These are phyloP conservation scores for Nitzschia sp. DNA, from an alignment of 108 stramenopile genomes.

Conservation along the genomic window DNA sequence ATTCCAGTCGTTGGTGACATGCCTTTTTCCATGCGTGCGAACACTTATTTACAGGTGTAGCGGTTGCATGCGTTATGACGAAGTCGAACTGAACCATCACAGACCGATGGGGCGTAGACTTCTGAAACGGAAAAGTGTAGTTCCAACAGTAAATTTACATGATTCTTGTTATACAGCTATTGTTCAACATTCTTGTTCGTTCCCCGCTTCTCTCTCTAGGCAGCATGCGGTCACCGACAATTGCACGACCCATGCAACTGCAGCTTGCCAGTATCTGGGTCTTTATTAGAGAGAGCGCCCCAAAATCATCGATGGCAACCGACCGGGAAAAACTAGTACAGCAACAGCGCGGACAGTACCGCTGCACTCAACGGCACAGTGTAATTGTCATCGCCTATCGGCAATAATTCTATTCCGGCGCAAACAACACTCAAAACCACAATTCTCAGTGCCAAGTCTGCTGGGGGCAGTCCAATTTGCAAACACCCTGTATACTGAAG, in stretches of 20 bases:
- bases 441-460: conserved; percentile 42
- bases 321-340: too few species aligned
- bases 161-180: too few species aligned
- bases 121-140: conserved; percentile 26
- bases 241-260: too few species aligned
- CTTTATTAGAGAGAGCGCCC: too few species aligned
- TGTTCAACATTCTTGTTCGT: too few species aligned
- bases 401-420: conserved; percentile 69
- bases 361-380: conserved; percentile 74
- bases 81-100: conserved; percentile 44
- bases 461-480: conserved; percentile 22
- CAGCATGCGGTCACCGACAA: too few species aligned
- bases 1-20: conserved; percentile 5
- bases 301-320: too few species aligned
- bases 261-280: too few species aligned
- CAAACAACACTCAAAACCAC: conserved; percentile 46
- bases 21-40: conserved; percentile 1
- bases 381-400: conserved; percentile 80
- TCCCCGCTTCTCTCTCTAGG: too few species aligned
- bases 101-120: conserved; percentile 31
- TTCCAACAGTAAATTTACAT: not conserved
- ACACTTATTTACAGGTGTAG: too few species aligned
- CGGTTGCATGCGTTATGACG: conserved; percentile 45
- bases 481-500: conserved; percentile 47
- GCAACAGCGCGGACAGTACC: conserved; percentile 44